Evolutionary conservation across 352 stramenopile species (phyloP), one percentile per base, ranked within the genome.

Genomic region (Hyaloperonospora arabidopsidis): DNA sequence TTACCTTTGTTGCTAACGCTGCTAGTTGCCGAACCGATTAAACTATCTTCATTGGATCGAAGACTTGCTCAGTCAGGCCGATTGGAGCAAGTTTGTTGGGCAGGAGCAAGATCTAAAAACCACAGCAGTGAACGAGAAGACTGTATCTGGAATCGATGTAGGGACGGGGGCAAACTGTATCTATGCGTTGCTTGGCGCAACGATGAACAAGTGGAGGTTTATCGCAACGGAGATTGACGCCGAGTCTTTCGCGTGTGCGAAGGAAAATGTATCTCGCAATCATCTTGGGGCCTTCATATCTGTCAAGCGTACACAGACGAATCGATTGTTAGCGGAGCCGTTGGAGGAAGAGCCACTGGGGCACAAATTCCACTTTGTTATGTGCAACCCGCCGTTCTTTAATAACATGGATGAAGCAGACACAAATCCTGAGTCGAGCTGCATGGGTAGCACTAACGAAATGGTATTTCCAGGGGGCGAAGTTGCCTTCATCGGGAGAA

Each of bases 321-420:
- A 66, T 18, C 57, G 67, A 0, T 46, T 91, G 22, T 40, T 89
- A 15, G 39, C 57, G 4, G 78, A 91, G 44, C 74, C 78, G 2
- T 49, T 89, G 25, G 45, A 62, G 15, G 54, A 68, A 5, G 61
- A 73, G 21, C 54, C 56, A 1, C 6, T 17, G 0, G 36, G 54
- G 11, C 34, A 57, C 12, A 67, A 66, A 12, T 76, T 97, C 56
- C 75, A 97, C 38, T 98, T 98, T 70, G 76, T 84, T 41, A 97
- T 98, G 88, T 98, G 93, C 39, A 98, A 98, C 64, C 96, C 96
- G 46, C 96, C 96, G 0, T 98, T 98, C 76, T 98, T 93, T 46
- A 76, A 96, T 45, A 64, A 76, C 28, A 82, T 86, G 52, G 57
- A 67, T 25, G 73, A 95, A 41, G 79, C 83, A 2, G 79, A 93